Evolutionary conservation across 176 grass and related monocot species (phyloP), one percentile per base, ranked within the genome.

Genomic region (Bothriochloa decipiens): DNA sequence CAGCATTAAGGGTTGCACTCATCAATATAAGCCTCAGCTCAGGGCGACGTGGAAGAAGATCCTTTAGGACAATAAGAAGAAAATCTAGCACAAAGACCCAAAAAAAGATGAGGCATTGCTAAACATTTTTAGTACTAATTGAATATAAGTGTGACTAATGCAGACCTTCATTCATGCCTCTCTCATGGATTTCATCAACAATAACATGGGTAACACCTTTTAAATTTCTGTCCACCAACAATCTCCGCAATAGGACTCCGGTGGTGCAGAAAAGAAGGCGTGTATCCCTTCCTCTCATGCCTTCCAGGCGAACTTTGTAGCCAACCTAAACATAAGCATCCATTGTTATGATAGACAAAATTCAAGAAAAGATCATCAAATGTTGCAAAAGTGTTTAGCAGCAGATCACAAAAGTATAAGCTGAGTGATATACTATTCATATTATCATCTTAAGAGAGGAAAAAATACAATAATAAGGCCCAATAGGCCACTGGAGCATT

Each of bases 161-260:
- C 62, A 78, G n/a, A 99, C 96, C 96, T 94, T 99, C 96, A 81
- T 99, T 99, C 93, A 99, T 99, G 83, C 96, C 96, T 52, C 93
- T 93, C 83, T 99, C 96, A 92, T 99, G 96, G 77, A 99, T 99
- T 87, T 99, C 96, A 92, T 99, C 96, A 33, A 96, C 96, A 78
- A 99, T 81, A 89, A 99, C 96, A 89, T 99, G 93, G 39, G 88
- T 99, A 82, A 96, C 91, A 82, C 96, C 96, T 87, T 94, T 96
- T 88, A 99, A 86, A 66, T 73, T 94, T 87, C 91, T 85, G 65
- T 99, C 96, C 73, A 99, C 88, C 77, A 99, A 89, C 83, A 99
- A 87, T 86, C 96, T 86, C 69, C 96, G 90, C 63, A 99, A 69
- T 75, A 99, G 94, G 70, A 99, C 92, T 26, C 96, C 96, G 60